Base-by-base conservation (phyloP, 768 basidiomycete species). In the Tubosaeta brunneosetosa region DNA sequence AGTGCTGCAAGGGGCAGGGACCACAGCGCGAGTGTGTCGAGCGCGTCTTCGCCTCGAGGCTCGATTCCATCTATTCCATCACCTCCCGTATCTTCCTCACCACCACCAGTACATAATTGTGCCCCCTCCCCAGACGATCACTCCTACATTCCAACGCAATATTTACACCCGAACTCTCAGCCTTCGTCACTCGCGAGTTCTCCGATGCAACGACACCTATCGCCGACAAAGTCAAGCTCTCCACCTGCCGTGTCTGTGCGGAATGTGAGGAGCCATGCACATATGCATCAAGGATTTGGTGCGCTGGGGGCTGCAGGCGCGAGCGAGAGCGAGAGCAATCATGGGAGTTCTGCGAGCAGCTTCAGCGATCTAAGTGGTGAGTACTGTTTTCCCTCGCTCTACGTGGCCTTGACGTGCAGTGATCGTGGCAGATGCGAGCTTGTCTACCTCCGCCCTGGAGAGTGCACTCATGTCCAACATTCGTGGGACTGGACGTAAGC, bases 341-440 rank as follows among this genome's bases (percentile, higher is more conserved):
- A 85, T 46, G 82, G 83, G 3, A 91, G 88, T 22, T 82, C 84
- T 40, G 81, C 88, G 0, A 91, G 89, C 7, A 83, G 91, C 66
- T 91, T 92, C 61, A 92, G 90, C 62, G 91, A 93, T 62, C 63
- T 92, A 41, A 93, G 91, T 61, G 90, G 91, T 90, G 61, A 62
- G 80, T 70, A 19, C 14, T n/a, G 19, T 47, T 14, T 26, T 0
- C 36, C 41, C 16, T 16, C 31, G 12, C n/a, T 11, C 40, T 37
- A 44, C 22, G 13, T 40, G 22, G 12, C 5, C 34, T 50, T 55
- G 27, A 49, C 11, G 19, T 34, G 16, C 47, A 12, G 14, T 31
- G 10, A 17, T 27, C 10, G 26, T 46, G 45, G 14, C 40, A 88
- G 87, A 89, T 59, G 78, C 82, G 11, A 88, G 87, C 64, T 66